These are phyloP conservation scores for Penicillium janthinellum DNA, from an alignment of 2,329 filamentous ascomycete genomes.

Conservation along the genomic window DNA sequence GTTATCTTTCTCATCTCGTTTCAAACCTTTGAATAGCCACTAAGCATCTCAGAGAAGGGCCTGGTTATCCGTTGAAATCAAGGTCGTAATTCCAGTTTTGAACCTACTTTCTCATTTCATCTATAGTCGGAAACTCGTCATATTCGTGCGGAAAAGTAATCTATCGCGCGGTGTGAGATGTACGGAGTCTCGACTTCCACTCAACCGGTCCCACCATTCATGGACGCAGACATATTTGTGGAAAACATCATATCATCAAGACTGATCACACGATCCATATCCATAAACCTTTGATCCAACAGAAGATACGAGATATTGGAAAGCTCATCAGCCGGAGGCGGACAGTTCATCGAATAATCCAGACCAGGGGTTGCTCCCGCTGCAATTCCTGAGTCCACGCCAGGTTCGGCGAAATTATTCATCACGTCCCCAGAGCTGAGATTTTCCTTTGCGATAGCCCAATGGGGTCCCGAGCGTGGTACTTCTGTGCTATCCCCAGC, in stretches of 20 bases:
- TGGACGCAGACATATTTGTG: conserved; percentile 3
- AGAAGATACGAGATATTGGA: conserved; percentile 8
- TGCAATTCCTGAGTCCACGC: neutral
- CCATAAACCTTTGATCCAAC: conserved; percentile 13
- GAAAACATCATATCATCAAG: conserved; percentile 16
- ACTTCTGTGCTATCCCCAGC: neutral
- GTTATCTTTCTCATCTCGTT: too few species aligned
- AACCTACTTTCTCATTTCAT: too few species aligned
- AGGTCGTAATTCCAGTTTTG: too few species aligned
- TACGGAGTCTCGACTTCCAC: too few species aligned
- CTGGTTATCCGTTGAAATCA: too few species aligned
- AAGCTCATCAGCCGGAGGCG: conserved; percentile 6
- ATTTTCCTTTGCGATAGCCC: neutral
- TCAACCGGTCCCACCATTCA: neutral
- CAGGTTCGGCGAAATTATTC: neutral
- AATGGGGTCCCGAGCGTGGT: neutral
- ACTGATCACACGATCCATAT: conserved; percentile 17
- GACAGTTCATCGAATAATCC: neutral
- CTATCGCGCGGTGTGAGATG: too few species aligned
- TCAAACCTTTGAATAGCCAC: too few species aligned
- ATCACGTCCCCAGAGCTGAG: neutral
- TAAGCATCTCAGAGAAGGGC: too few species aligned
- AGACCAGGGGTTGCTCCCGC: neutral
- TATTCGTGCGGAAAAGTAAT: too few species aligned
- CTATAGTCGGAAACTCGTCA: too few species aligned